A percentile compares a stretch with the other conserved stretches of the same genome.
Evolutionary conservation across 2,329 filamentous ascomycete species (phyloP).

Genomic region (Scytalidium sp.): DNA sequence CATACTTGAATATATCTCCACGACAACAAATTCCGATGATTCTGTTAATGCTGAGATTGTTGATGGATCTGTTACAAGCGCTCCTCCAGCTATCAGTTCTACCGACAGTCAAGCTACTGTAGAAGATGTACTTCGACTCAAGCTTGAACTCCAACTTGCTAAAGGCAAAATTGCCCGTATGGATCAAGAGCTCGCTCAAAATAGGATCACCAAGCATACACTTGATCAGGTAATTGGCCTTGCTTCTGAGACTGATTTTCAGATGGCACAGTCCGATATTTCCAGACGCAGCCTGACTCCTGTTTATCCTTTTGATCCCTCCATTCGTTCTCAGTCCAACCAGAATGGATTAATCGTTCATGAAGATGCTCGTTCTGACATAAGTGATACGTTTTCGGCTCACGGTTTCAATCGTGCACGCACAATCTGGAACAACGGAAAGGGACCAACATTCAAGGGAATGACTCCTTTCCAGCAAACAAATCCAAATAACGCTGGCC

Average conservation of each 20-base stretch:
- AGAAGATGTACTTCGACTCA: slow-evolving; percentile 65
- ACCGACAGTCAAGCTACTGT: slow-evolving; percentile 43
- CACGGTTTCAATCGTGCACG: slow-evolving; percentile 51
- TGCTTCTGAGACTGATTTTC: slow-evolving; percentile 40
- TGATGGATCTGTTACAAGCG: slow-evolving; percentile 24
- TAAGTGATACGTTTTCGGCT: slow-evolving; percentile 50
- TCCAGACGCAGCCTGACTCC: not conserved
- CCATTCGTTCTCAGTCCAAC: slow-evolving; percentile 33
- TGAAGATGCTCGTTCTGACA: slow-evolving; percentile 56
- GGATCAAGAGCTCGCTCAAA: slow-evolving; percentile 67
- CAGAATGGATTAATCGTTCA: slow-evolving; percentile 48
- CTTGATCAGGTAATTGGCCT: slow-evolving; percentile 52
- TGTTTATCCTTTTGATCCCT: slow-evolving; percentile 18
- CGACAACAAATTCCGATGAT: slow-evolving; percentile 48
- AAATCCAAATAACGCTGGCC: slow-evolving; percentile 34
- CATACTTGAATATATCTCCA: slow-evolving; percentile 44
- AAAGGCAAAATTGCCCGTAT: slow-evolving; percentile 68
- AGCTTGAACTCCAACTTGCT: slow-evolving; percentile 68
- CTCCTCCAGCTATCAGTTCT: slow-evolving; percentile 48
- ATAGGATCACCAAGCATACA: slow-evolving; percentile 57
- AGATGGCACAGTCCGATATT: slow-evolving; percentile 16
- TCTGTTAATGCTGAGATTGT: not conserved
- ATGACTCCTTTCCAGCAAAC: slow-evolving; percentile 21
- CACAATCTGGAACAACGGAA: slow-evolving; percentile 50
- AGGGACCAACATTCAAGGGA: slow-evolving; percentile 36